Evolutionary conservation across 2,329 filamentous ascomycete genomes (phyloP), one percentile per base, ranked within the genome.

Genomic region (Penicillium italicum): DNA sequence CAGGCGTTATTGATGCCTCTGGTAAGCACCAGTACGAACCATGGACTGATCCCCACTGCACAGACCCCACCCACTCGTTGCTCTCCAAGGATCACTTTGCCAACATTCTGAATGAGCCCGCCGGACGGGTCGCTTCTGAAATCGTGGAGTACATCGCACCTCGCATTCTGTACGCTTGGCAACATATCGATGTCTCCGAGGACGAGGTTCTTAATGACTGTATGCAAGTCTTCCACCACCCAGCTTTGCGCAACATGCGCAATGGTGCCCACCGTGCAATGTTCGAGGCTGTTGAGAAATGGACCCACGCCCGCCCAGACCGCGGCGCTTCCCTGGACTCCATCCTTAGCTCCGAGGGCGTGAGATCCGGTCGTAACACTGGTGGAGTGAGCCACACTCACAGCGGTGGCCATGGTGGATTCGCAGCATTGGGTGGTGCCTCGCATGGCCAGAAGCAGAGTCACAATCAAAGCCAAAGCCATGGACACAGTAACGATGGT

Each of bases 91-190:
- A 93, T 61, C 89, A 93, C 69, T 93, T 92, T 66, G 89, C 87
- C 60, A 91, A 92, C 67, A 74, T 90, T 10, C 78, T 92, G 53
- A 91, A 92, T 74, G 83, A 88, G 10, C 88, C 87, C 58, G 88
- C 88, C n/a, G 88, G 89, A 6, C 80, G 85, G 40, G 82, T 92
- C 14, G 88, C 89, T 8, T 78, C 86, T 5, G 86, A 85, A 0
- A 88, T 96, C 56, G 76, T 97, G 24, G 86, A 95, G 78, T 97
- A 96, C 66, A 85, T 89, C 31, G 90, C 91, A 1, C 93, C 93
- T 2, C 89, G 93, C 33, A 78, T 97, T 45, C 80, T 99, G 20
- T 96, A 93, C 69, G 93, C 92, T 4, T 97, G 92, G 91, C 90
- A 97, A 62, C 89, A 97, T 70, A 84, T 88, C 3, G 85, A 87